These are phyloP conservation scores for Schizonepeta tenuifolia DNA, from an alignment of 257 asterid species.

Conservation along the genomic window DNA sequence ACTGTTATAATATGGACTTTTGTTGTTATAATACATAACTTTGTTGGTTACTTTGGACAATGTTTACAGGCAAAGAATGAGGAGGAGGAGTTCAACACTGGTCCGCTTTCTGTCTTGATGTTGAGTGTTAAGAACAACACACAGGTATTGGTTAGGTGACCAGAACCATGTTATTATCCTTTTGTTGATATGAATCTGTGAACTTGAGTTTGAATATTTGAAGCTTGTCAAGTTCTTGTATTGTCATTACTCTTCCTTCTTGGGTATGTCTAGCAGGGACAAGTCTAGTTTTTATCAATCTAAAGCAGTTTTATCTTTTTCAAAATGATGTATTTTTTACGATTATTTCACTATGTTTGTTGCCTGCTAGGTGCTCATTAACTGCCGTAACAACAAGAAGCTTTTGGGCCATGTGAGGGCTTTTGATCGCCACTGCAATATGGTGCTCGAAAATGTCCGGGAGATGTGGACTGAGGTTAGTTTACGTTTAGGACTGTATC, in stretches of 20 bases:
- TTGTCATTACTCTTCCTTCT: not conserved
- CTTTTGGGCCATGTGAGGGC: slow-evolving; percentile 89
- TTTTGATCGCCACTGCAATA: slow-evolving; percentile 89
- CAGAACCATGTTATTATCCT: too few relatives aligned
- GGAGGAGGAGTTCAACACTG: slow-evolving; percentile 96
- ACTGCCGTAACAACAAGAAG: slow-evolving; percentile 81
- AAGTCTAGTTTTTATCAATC: too few relatives aligned
- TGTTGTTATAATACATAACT: not conserved
- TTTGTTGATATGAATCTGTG: too few relatives aligned
- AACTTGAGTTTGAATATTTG: not conserved
- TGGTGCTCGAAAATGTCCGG: slow-evolving; percentile 87
- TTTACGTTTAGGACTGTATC: slow-evolving; percentile 12
- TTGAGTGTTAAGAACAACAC: slow-evolving; percentile 76
- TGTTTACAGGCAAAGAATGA: slow-evolving; percentile 64
- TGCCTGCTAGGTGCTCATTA: slow-evolving; percentile 67
- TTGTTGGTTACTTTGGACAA: not conserved
- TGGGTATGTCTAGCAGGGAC: too few relatives aligned
- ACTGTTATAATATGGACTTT: not conserved
- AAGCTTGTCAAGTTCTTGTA: not conserved
- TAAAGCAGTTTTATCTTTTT: not conserved
- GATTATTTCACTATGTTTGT: slow-evolving; percentile 1
- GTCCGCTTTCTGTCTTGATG: slow-evolving; percentile 84
- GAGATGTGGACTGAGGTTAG: slow-evolving; percentile 96
- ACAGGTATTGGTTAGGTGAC: slow-evolving; percentile 43
- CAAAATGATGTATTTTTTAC: not conserved